These are phyloP conservation scores for Rhizopogon roseolus DNA, from an alignment of 768 basidiomycete species.

Conservation along the genomic window DNA sequence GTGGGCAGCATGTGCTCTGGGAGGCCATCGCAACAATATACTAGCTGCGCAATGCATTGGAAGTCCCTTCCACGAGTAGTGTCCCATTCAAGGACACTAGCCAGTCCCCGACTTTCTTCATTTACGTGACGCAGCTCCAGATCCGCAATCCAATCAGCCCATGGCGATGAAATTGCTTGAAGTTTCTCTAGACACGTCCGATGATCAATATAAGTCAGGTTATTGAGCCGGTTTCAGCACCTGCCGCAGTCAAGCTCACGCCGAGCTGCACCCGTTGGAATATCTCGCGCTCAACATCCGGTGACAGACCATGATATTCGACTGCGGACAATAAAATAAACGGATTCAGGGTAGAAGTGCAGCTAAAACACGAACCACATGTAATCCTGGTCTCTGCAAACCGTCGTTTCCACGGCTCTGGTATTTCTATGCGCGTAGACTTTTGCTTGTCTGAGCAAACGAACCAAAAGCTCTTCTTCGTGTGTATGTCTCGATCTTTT, in stretches of 20 bases:
- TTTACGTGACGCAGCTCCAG: conserved; percentile 55
- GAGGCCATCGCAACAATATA: conserved; percentile 59
- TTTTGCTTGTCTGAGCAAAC: conserved; percentile 45
- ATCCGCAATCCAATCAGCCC: conserved; percentile 60
- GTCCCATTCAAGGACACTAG: conserved; percentile 54
- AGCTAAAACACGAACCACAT: conserved; percentile 45
- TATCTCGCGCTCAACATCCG: conserved; percentile 66
- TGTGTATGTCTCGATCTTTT: conserved; percentile 50
- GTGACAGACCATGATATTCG: conserved; percentile 56
- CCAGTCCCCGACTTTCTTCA: conserved; percentile 51
- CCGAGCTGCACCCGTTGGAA: conserved; percentile 83
- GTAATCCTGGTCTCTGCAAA: conserved; percentile 59
- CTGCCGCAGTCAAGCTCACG: conserved; percentile 67
- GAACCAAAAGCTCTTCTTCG: conserved; percentile 62
- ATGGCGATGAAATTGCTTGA: conserved; percentile 70
- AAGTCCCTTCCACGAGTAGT: conserved; percentile 71
- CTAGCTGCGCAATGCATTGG: conserved; percentile 65
- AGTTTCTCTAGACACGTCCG: conserved; percentile 55
- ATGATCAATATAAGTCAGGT: neutral
- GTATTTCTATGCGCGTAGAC: conserved; percentile 44
- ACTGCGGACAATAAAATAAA: conserved; percentile 34
- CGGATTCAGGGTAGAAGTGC: neutral
- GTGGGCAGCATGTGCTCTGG: conserved; percentile 46
- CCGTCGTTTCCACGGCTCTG: conserved; percentile 41
- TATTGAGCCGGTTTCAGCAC: conserved; percentile 25